Base-by-base conservation (phyloP, 345 rosid species). In the Pseudoturritis turrita region DNA sequence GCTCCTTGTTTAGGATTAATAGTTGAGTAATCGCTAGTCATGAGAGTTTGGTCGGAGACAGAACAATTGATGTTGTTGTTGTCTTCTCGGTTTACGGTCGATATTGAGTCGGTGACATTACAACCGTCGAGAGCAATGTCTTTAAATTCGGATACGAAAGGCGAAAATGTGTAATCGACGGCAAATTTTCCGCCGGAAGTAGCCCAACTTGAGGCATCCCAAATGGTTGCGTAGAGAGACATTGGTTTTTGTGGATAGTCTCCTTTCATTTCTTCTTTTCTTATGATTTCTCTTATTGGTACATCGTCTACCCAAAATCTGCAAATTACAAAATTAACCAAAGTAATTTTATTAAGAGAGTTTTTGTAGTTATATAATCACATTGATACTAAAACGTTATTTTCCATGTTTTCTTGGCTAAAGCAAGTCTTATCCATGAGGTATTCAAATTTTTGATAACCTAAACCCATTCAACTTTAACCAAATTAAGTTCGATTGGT, bases 151-250 rank as follows among this genome's bases (percentile, higher is more conserved):
- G 97, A 79, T 1, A 81, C 78, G 58, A 95, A 95, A 0, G 98
- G 97, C 0, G 96, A 82, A 57, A 85, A 95, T 41, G 84, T 73
- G 69, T 95, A 92, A 17, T 95, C 76, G 3, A 83, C 98, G 50
- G 85, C 83, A 81, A 75, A 72, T 54, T 76, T 84, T 5, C 99
- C 99, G 0, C 99, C 98, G 0, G 82, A 72, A 2, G 99, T 92
- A 19, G 99, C 98, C 98, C 99, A 95, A 37, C 69, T 83, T 6
- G 99, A 92, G 4, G 92, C 99, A 51, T 96, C 99, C 99, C 99
- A 96, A 17, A 92, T 89, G 2, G 99, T 92, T 2, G 97, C 94
- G 14, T 92, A 96, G 11, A 96, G 60, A 1, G 91, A 76, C 99
- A 96, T 92, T 17, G 99, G 98, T 62, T 88, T 92, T 7, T 91